phyloP scores from a whole-genome alignment of 2,329 filamentous ascomycete species.

The Blastomyces silverae region DNA sequence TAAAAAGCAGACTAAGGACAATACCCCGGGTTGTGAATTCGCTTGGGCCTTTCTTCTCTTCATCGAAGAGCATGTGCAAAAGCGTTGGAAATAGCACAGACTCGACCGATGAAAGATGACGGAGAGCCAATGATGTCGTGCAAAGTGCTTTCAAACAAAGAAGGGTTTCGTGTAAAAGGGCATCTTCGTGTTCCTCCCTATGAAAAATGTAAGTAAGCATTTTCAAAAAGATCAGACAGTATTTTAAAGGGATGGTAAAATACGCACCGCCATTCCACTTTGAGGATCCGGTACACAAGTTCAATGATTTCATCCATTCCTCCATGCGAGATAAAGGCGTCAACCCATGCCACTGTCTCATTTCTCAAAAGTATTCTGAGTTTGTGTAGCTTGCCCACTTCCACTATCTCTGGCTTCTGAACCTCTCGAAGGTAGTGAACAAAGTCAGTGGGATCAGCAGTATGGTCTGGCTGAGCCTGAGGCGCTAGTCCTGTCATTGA shows the following conservation, averaged over 20 bases:
- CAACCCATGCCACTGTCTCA: slow-evolving; percentile 92
- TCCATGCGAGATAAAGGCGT: slow-evolving; percentile 78
- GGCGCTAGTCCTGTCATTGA: slow-evolving; percentile 56
- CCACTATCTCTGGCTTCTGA: slow-evolving; percentile 71
- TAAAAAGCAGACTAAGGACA: slow-evolving; percentile 81
- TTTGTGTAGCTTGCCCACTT: slow-evolving; percentile 94
- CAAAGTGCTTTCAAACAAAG: slow-evolving; percentile 91
- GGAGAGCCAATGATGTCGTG: slow-evolving; percentile 79
- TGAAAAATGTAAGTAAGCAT: slow-evolving; percentile 26
- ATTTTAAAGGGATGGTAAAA: neutral
- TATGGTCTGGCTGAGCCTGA: slow-evolving; percentile 52
- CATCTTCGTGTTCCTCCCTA: slow-evolving; percentile 93
- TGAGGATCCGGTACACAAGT: slow-evolving; percentile 83
- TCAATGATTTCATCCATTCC: slow-evolving; percentile 89
- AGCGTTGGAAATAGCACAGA: slow-evolving; percentile 76
- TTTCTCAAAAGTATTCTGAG: slow-evolving; percentile 81
- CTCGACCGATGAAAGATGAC: slow-evolving; percentile 74
- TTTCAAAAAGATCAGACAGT: neutral
- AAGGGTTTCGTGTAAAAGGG: slow-evolving; percentile 81
- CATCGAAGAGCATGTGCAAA: slow-evolving; percentile 84
- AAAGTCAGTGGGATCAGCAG: slow-evolving; percentile 73
- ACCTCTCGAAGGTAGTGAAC: slow-evolving; percentile 77
- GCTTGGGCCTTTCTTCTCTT: slow-evolving; percentile 95
- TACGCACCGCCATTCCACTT: slow-evolving; percentile 84
- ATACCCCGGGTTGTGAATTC: slow-evolving; percentile 92